Evolutionary conservation across 1,284 basidiomycete species (phyloP), one percentile per base, ranked within the genome.

Genomic region (Puccinia horiana): DNA sequence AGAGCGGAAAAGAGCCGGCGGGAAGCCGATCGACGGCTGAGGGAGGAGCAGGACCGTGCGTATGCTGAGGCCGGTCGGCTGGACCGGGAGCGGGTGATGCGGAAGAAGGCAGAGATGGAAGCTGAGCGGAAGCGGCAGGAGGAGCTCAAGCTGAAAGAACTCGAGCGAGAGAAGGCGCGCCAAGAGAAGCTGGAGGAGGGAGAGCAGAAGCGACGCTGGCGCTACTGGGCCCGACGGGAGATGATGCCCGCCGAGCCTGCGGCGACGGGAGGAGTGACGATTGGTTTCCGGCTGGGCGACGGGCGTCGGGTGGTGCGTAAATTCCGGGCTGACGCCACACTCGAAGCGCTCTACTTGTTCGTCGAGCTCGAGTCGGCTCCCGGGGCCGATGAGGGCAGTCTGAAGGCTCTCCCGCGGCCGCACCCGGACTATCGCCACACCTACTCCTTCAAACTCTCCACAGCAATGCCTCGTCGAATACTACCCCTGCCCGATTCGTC

Each of bases 11-110:
- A 74, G 26, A n/a, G 26, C 12, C 52, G 47, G 29, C 18, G 79
- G 26, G 69, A 58, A 49, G 67, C 79, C n/a, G 70, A 81, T 44
- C 49, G 79, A n/a, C 56, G 79, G 35, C 32, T 81, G 14, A 18
- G 69, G 29, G 79, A 81, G 47, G 70, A 81, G 26, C 79, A 81
- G 49, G 70, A 81, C 73, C 79, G 79, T 9, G 79, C 79, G 11
- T 81, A 81, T 65, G 54, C 26, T 3, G 79, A 81, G 73, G 79
- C 79, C 1, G 79, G 79, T 16, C 23, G 79, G 49, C 37, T 44
- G 47, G 79, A 81, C 44, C 69, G 52, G 42, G 79, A 81, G n/a
- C 23, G 79, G 32, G 79, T 81, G 14, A 72, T 81, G 56, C 52
- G 49, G 40, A 81, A 81, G 40, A 61, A 81, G 58, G 69, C 69